Percentiles rank a stretch among this genome's conserved stretches.
Conservation (phyloP, 768 basidiomycete genomes). For the Cystofilobasidium bisporidii region DNA sequence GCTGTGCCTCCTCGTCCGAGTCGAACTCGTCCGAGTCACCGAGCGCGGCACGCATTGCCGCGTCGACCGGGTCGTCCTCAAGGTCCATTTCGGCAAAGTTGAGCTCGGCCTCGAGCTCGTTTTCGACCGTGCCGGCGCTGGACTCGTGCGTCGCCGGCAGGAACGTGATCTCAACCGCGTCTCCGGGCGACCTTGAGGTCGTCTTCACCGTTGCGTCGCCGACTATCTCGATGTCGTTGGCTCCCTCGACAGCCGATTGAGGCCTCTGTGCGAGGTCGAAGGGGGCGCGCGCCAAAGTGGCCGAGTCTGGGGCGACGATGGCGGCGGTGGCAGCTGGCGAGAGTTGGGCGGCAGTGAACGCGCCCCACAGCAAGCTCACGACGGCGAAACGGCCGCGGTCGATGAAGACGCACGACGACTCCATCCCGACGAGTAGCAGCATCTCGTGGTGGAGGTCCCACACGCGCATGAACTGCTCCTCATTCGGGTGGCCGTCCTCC, state of each 20-base stretch:
- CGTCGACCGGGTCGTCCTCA: constrained; percentile 7
- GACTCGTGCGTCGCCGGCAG: not conserved
- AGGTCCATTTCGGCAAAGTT: constrained; percentile 6
- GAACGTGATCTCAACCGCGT: not conserved
- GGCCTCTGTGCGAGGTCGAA: not conserved
- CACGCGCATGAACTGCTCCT: constrained; percentile 89
- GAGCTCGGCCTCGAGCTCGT: not conserved
- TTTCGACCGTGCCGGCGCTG: not conserved
- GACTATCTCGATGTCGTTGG: not conserved
- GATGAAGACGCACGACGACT: not conserved
- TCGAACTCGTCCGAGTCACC: constrained; percentile 1
- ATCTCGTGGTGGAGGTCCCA: constrained; percentile 54
- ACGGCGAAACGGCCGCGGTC: not conserved
- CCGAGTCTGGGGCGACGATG: not conserved
- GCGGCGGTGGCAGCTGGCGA: not conserved
- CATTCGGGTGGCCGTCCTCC: constrained; percentile 67
- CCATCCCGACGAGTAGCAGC: not conserved
- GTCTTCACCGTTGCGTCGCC: not conserved
- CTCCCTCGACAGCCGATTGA: not conserved
- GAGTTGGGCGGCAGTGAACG: not conserved
- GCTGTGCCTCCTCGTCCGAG: not conserved
- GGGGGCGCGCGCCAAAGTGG: not conserved
- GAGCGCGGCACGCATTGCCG: constrained; percentile 1
- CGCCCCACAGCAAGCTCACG: not conserved
- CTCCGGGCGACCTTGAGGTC: not conserved